These are phyloP conservation scores for Glaciozyma antarctica DNA, from an alignment of 768 basidiomycete genomes.

Conservation along the genomic window DNA sequence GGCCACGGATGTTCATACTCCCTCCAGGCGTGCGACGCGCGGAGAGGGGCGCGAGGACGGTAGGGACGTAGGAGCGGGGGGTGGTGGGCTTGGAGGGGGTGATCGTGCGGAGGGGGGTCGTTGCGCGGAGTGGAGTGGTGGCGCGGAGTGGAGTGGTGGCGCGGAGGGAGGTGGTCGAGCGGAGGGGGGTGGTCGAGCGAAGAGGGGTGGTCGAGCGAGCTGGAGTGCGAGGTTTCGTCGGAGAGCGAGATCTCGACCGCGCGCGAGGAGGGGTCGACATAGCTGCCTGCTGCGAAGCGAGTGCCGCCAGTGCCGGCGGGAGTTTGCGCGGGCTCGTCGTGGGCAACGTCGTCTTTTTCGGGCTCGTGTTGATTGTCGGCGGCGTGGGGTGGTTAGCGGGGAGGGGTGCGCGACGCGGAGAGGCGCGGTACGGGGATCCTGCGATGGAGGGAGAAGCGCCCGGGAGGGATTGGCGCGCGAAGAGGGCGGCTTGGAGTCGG, in stretches of 20 bases:
- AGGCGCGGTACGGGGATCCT: not conserved
- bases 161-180: too few relatives aligned
- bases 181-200: too few relatives aligned
- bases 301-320: too few relatives aligned
- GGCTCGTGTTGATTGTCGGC: too few relatives aligned
- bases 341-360: too few relatives aligned
- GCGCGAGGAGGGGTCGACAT: not conserved
- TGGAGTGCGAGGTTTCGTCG: not conserved
- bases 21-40: conserved; percentile 23
- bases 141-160: too few relatives aligned
- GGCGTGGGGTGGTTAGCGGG: not conserved
- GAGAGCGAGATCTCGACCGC: not conserved
- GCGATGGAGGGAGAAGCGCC: not conserved
- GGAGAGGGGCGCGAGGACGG: not conserved
- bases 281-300: too few relatives aligned
- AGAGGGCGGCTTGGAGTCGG: not conserved
- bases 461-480: not conserved
- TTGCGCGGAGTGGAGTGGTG: not conserved
- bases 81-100: not conserved
- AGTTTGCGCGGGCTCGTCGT: too few relatives aligned
- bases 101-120: not conserved
- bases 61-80: not conserved
- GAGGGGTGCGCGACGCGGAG: not conserved
- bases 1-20: conserved; percentile 11
- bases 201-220: not conserved